Evolutionary conservation across 2,329 filamentous ascomycete species (phyloP).

Genomic region (Ceratocystis harringtonii): DNA sequence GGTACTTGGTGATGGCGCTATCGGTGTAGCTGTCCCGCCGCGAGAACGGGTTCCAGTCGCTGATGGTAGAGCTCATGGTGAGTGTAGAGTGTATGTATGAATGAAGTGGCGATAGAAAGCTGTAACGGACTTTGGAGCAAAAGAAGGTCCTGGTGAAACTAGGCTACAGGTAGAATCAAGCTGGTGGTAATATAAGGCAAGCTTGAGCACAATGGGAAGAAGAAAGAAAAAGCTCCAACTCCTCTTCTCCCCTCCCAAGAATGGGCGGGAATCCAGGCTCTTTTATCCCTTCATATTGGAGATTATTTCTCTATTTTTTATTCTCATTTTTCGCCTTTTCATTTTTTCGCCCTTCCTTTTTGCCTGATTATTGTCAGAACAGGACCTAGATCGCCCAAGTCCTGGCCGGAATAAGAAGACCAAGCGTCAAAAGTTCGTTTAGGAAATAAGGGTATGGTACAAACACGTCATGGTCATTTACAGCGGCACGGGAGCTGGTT

Average conservation of each 20-base stretch:
- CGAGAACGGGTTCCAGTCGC: conserved; percentile 56
- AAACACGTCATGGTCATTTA: too few relatives aligned
- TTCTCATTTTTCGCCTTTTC: background rate
- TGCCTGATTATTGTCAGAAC: background rate
- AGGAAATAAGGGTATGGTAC: too few relatives aligned
- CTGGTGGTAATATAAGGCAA: background rate
- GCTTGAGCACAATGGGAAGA: background rate
- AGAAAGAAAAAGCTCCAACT: background rate
- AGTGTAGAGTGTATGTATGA: background rate
- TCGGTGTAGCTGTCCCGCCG: conserved; percentile 50
- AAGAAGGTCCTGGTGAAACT: background rate
- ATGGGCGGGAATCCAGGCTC: background rate
- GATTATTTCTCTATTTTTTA: background rate
- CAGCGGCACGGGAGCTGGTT: too few relatives aligned
- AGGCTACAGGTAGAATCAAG: background rate
- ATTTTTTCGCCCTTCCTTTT: too few relatives aligned
- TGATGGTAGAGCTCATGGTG: conserved; percentile 7
- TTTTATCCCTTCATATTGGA: conserved; percentile 5
- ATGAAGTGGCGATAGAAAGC: background rate
- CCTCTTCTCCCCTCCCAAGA: background rate
- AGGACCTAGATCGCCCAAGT: background rate
- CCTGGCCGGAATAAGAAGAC: background rate
- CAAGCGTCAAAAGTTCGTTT: background rate
- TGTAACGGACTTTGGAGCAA: background rate
- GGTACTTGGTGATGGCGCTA: conserved; percentile 54